Base-by-base conservation (phyloP, 2,329 filamentous ascomycete genomes). In the Phymatotrichopsis omnivora region DNA sequence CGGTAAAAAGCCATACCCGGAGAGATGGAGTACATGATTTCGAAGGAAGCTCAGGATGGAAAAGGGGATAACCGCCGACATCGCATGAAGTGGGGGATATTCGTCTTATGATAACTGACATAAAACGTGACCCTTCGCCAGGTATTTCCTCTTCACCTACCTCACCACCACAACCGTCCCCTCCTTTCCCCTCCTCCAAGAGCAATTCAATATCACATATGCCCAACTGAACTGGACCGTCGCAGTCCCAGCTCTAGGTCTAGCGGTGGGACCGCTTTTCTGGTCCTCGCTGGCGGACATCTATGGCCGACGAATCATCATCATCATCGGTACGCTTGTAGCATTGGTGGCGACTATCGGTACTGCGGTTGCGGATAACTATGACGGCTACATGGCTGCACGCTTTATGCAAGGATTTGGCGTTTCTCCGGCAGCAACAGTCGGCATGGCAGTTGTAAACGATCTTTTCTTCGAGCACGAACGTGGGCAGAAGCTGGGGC, bases 111-210 rank as follows among this genome's bases (percentile, higher is more conserved):
- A n/a, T n/a, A n/a, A n/a, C n/a, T n/a, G n/a, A n/a, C n/a, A n/a
- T n/a, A n/a, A n/a, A n/a, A n/a, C n/a, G n/a, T n/a, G n/a, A n/a
- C n/a, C n/a, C n/a, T n/a, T n/a, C n/a, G n/a, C n/a, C n/a, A 71
- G 68, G 51, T 73, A 74, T 54, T 75, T 75, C 55, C 61, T 75
- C 51, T 73, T 75, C 61, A 75, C 73, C 12, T 76, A 74, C 60
- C 65, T 75, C 49, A 75, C 72, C 0, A 75, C 72, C 1, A 72
- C 69, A 0, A 72, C 71, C 0, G 69, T 75, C 1, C 71, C 72
- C 2, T 72, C 71, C 0, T 75, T 74, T 50, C 59, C 65, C 1
- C 61, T 65, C 17, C 64, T 75, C 17, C 67, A 75, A 54, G 60
- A 64, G 2, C 62, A 68, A 42, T 74, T 69, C 55, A 43, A 56